These are phyloP conservation scores for Malbranchea cinnamomea DNA, from an alignment of 2,329 filamentous ascomycete species.

Conservation along the genomic window DNA sequence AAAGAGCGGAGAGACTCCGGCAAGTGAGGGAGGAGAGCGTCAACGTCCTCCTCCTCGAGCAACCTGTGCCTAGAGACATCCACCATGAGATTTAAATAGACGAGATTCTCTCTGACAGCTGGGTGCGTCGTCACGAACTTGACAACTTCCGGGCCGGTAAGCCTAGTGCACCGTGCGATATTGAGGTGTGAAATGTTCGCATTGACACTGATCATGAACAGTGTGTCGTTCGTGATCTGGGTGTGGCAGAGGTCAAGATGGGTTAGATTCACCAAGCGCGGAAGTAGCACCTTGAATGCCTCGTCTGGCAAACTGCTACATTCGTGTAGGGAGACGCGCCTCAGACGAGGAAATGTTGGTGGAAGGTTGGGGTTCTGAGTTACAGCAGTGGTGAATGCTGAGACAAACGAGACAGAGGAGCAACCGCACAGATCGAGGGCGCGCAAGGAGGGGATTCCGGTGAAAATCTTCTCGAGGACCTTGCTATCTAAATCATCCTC, in stretches of 20 bases:
- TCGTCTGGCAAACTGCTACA: constrained; percentile 54
- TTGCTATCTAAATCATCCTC: constrained; percentile 57
- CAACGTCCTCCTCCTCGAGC: constrained; percentile 50
- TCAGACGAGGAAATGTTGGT: constrained; percentile 43
- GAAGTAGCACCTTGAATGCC: constrained; percentile 54
- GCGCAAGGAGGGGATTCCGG: constrained; percentile 46
- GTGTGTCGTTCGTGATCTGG: constrained; percentile 55
- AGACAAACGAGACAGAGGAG: constrained; percentile 52
- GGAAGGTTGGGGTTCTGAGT: constrained; percentile 30
- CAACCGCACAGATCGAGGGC: constrained; percentile 67
- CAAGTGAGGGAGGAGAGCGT: constrained; percentile 48
- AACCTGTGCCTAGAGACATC: constrained; percentile 60
- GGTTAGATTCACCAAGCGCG: constrained; percentile 54
- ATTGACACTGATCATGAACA: constrained; percentile 54
- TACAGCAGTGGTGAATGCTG: constrained; percentile 45
- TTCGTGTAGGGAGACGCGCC: constrained; percentile 61
- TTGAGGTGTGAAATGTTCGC: constrained; percentile 65
- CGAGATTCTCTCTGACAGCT: constrained; percentile 46
- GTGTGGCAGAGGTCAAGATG: constrained; percentile 71
- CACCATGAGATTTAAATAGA: constrained; percentile 58
- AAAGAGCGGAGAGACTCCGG: constrained; percentile 49
- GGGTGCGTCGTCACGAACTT: constrained; percentile 58
- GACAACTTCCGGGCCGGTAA: constrained; percentile 52
- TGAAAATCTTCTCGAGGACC: constrained; percentile 57
- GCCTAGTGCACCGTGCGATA: constrained; percentile 56